Conservation (phyloP, 148 eudicot species). For the Pouteria glomerata region DNA sequence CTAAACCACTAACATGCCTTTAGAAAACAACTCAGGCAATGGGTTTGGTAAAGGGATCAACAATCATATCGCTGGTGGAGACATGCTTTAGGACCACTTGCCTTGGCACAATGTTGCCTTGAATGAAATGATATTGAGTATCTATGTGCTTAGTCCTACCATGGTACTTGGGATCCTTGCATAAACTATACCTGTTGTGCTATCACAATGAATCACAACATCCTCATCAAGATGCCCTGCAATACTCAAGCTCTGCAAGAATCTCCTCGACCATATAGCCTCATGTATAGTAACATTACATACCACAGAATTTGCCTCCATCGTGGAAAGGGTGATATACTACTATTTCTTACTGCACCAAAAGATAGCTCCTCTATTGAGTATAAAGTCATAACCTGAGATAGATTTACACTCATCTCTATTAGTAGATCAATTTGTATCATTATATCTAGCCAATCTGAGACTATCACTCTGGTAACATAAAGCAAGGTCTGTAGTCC, state of each 20-base stretch:
- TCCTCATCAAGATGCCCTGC: no score
- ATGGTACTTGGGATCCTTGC: constrained; percentile 1
- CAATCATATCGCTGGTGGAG: background rate
- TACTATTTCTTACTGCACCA: constrained; percentile 1
- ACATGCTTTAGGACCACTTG: background rate
- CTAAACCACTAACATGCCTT: background rate
- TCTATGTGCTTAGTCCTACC: background rate
- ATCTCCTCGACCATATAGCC: background rate
- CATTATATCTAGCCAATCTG: background rate
- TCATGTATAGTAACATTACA: background rate
- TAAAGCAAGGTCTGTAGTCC: background rate
- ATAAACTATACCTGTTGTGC: background rate
- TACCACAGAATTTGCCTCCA: background rate
- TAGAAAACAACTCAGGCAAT: background rate
- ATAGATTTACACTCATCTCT: background rate
- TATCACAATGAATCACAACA: background rate
- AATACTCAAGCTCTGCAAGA: no score
- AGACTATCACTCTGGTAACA: background rate
- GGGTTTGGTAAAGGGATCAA: background rate
- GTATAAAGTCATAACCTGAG: background rate
- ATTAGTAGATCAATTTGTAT: background rate
- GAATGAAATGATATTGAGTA: background rate
- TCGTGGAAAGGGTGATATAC: background rate
- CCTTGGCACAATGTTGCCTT: background rate
- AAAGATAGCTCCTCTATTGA: background rate